Base-by-base conservation (phyloP, 176 grass and related monocot species). In the Cocos nucifera region DNA sequence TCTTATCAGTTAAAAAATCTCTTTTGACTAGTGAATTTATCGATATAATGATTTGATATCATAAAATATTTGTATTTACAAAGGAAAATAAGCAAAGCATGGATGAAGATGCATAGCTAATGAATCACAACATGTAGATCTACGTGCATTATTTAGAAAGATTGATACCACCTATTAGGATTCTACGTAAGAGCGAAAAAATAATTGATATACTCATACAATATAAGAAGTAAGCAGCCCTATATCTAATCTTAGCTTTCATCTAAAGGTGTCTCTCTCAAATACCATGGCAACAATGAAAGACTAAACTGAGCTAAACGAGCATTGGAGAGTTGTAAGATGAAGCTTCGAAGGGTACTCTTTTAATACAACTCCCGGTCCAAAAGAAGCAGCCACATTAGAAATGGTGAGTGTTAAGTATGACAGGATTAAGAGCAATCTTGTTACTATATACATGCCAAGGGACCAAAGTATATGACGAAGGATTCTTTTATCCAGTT, bases 291-390 rank as follows among this genome's bases (percentile, higher is more conserved):
- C 81, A 3, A 89, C 64, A 3, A 77, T 4, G 18, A 82, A 70
- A 0, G 85, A 95, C 67, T 95, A 85, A 5, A 65, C 22, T 3
- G 73, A 59, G 57, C 89, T 76, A 3, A 85, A 61, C 4, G 64
- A 0, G 69, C 72, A 79, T 73, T 85, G 78, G 17, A 81, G 0
- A 66, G 69, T 28, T 20, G 77, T 95, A 2, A 87, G 63, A 26
- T 86, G 55, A 19, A 95, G 79, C 82, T 95, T 95, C 52, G 70
- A 83, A 0, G 90, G 85, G 56, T 89, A 95, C 48, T 95, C 90
- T 50, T 81, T 81, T 17, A 95, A 65, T 50, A 95, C 25, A 6
- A 73, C 65, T 0, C 71, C 80, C 80, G 79, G 17, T 51, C 35
- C 9, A 49, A 17, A 25, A 59, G 5, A 70, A 51, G 17, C 2